Percentiles rank a stretch among this genome's conserved stretches.
phyloP scores from a whole-genome alignment of 176 grass and related monocot genomes.

The Aegilops bicornis region DNA sequence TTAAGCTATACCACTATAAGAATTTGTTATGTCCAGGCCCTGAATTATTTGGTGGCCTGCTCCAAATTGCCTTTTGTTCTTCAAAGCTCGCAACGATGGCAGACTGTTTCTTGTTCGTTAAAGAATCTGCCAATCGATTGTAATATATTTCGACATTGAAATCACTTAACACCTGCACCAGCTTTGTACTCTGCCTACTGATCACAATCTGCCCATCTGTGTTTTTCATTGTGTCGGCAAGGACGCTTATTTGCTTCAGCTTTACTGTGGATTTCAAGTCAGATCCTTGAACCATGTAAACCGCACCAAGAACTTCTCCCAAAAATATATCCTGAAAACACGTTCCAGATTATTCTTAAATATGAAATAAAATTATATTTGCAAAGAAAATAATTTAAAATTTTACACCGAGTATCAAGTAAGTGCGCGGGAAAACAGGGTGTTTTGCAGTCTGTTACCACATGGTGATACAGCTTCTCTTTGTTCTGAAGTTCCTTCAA shows the following conservation, averaged over 20 bases:
- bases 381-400: background rate
- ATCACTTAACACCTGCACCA: constrained; percentile 40
- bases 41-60: constrained; percentile 9
- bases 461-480: constrained; percentile 58
- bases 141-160: constrained; percentile 45
- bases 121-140: constrained; percentile 39
- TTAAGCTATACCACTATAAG: background rate
- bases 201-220: constrained; percentile 46
- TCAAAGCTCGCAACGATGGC: constrained; percentile 61
- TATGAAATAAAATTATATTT: background rate
- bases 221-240: constrained; percentile 22
- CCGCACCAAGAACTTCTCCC: constrained; percentile 63
- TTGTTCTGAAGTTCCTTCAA: constrained; percentile 52
- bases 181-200: constrained; percentile 24
- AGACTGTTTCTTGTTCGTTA: constrained; percentile 43
- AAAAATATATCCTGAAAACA: constrained; percentile 55
- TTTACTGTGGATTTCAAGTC: constrained; percentile 28
- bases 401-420: background rate
- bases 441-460: constrained; percentile 47
- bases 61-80: constrained; percentile 61
- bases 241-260: constrained; percentile 25
- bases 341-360: background rate
- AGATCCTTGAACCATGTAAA: constrained; percentile 49
- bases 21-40: background rate
- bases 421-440: background rate